Base-by-base conservation (phyloP, 768 basidiomycete species). In the Lactarius akahatsu region DNA sequence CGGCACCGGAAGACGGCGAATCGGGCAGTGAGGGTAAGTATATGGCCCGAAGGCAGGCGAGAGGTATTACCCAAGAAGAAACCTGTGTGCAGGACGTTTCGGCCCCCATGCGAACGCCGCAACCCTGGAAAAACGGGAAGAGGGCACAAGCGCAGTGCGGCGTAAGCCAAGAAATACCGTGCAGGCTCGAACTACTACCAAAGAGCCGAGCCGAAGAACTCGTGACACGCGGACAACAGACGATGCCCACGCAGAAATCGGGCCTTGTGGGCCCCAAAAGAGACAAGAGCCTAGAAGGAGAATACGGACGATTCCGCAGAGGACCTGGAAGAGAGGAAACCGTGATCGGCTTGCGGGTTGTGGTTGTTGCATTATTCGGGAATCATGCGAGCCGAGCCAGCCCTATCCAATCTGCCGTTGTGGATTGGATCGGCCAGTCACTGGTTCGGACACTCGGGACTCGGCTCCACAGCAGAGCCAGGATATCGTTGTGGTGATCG, bases 91-190 rank as follows among this genome's bases (percentile, higher is more conserved):
- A 32, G 57, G 40, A 36, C 26, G 34, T 16, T 59, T 52, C 57
- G 66, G 62, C 41, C 52, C 54, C 41, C 62, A 63, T 50, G 62
- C 52, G 62, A 60, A 67, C 32, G 62, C 66, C 66, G 66, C 38
- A 20, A 55, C 55, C 66, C 66, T 63, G 66, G 66, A 55, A 67
- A 63, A 32, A 23, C 47, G 54, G 62, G 61, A 50, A 32, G 41
- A 10, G 47, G 52, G 64, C 16, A 41, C 45, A 20, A 30, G 54
- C 8, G 8, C 28, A 7, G 0, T 26, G 34, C 18, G 50, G 40
- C n/a, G 11, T 65, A 65, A 60, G 59, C 30, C 54, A 61, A 36
- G n/a, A 43, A 59, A 41, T 4, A 6, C 32, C 32, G 30, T 47
- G 20, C 18, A 23, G n/a, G 50, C 23, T 10, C 16, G 43, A 41